These are phyloP conservation scores for Moelleriella libera DNA, from an alignment of 2,329 filamentous ascomycete genomes.

Conservation along the genomic window DNA sequence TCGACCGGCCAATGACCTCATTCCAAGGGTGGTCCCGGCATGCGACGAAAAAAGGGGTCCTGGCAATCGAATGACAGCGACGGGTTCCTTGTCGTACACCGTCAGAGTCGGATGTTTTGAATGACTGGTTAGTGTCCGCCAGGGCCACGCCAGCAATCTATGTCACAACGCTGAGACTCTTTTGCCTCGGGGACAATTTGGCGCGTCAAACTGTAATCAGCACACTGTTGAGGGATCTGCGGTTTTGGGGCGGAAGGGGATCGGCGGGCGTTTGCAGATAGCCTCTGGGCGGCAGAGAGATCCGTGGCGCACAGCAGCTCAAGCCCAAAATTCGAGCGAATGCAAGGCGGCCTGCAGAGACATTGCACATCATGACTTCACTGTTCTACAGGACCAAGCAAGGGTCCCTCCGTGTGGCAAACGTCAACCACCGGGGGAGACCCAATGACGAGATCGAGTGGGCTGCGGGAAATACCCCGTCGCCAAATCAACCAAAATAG, in stretches of 20 bases:
- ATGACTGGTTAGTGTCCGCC: too few relatives aligned
- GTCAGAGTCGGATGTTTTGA: too few relatives aligned
- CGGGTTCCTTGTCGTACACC: too few relatives aligned
- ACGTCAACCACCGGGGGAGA: neutral
- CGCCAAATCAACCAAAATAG: neutral
- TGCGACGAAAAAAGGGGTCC: neutral
- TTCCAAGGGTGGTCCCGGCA: neutral
- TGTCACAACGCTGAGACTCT: too few relatives aligned
- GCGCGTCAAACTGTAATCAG: too few relatives aligned
- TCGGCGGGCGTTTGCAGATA: too few relatives aligned
- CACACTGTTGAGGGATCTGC: too few relatives aligned
- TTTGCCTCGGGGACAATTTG: too few relatives aligned
- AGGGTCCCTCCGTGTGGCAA: neutral
- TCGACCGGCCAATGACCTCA: constrained; percentile 3
- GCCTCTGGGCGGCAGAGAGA: neutral
- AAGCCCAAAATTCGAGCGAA: neutral
- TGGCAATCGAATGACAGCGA: too few relatives aligned
- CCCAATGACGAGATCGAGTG: neutral
- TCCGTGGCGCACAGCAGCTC: neutral
- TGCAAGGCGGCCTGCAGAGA: neutral
- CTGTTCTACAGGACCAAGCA: neutral
- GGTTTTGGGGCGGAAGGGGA: too few relatives aligned
- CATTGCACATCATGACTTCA: constrained; percentile 1
- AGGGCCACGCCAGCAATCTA: too few relatives aligned
- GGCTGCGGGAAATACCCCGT: neutral